Evolutionary conservation across 768 basidiomycete species (phyloP).

Genomic region (Favolaschia claudopus): DNA sequence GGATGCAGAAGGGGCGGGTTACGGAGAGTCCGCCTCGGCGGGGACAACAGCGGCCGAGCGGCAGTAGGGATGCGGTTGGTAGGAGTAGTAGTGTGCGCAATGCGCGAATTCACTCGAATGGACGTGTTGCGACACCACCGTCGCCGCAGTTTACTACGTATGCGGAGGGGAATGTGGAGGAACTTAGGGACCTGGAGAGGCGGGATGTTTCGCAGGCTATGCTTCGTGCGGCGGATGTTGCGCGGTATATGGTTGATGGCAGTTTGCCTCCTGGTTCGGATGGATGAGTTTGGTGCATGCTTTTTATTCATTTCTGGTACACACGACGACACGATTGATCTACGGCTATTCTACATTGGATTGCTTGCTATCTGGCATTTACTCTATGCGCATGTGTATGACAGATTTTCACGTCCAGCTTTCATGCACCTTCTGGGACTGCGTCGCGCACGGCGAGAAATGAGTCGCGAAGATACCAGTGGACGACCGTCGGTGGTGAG

Average conservation of each 20-base stretch:
- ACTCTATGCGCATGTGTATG: no score
- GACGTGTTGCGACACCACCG: slow-evolving; percentile 20
- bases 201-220: slow-evolving; percentile 7
- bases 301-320: no score
- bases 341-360: no score
- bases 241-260: slow-evolving; percentile 3
- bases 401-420: no score
- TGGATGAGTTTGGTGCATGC: slow-evolving; percentile 8
- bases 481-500: no score
- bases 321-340: no score
- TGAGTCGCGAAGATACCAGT: no score
- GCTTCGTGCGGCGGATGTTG: slow-evolving; percentile 3
- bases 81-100: neutral
- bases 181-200: slow-evolving; percentile 37
- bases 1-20: slow-evolving; percentile 39
- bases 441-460: no score
- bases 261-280: slow-evolving; percentile 4
- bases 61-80: slow-evolving; percentile 17
- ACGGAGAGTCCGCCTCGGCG: slow-evolving; percentile 45
- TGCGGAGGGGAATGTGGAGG: slow-evolving; percentile 25
- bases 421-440: no score
- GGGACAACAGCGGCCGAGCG: slow-evolving; percentile 43
- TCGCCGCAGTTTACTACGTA: slow-evolving; percentile 24
- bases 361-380: no score
- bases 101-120: slow-evolving; percentile 11